Conservation (phyloP, 2,329 filamentous ascomycete species). For the Zalaria sp. region DNA sequence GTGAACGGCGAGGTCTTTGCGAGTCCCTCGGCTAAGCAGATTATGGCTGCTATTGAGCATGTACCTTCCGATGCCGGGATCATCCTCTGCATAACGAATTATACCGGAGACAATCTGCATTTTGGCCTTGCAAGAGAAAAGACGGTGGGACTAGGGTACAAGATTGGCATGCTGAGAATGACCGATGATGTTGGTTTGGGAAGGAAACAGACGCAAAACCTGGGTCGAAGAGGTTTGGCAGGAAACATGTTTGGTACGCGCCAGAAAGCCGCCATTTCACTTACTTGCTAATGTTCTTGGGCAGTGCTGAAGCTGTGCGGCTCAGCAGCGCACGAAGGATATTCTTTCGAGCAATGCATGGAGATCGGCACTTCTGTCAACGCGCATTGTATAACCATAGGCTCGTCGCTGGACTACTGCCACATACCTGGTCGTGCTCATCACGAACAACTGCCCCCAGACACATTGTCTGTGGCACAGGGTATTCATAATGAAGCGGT, state of each 20-base stretch:
- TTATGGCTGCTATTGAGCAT: constrained; percentile 33
- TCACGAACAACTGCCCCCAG: constrained; percentile 27
- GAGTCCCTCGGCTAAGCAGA: constrained; percentile 32
- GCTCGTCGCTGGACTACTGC: constrained; percentile 37
- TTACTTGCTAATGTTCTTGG: constrained; percentile 2
- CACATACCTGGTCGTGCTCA: constrained; percentile 37
- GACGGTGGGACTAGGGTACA: constrained; percentile 28
- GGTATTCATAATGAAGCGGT: constrained; percentile 39
- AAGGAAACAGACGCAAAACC: constrained; percentile 32
- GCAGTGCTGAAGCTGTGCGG: constrained; percentile 33
- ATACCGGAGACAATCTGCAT: constrained; percentile 35
- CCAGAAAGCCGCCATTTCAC: not conserved
- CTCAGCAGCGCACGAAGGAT: constrained; percentile 29
- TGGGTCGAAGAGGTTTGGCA: constrained; percentile 35
- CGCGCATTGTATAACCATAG: constrained; percentile 34
- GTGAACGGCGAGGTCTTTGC: constrained; percentile 36
- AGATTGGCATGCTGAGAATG: constrained; percentile 33
- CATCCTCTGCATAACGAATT: constrained; percentile 35
- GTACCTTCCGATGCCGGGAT: constrained; percentile 30
- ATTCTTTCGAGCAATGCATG: constrained; percentile 30
- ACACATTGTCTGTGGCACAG: constrained; percentile 27
- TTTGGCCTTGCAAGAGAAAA: constrained; percentile 35
- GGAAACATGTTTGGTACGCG: constrained; percentile 30
- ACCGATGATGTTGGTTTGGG: constrained; percentile 35
- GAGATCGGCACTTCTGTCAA: constrained; percentile 30